Base-by-base conservation (phyloP, 768 basidiomycete species). In the Lentinula edodes region DNA sequence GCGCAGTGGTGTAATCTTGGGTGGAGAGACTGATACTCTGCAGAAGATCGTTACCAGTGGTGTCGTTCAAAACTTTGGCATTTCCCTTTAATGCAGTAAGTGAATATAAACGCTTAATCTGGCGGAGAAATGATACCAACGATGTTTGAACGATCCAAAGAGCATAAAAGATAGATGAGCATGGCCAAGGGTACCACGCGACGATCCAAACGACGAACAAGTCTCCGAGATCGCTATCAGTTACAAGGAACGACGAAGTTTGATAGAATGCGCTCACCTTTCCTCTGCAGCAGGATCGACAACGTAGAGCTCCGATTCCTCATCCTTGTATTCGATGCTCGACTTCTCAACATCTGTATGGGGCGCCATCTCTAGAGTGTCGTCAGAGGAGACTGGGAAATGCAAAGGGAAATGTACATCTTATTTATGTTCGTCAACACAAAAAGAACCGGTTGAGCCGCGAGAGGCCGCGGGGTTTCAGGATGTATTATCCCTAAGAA, bases 91-190 rank as follows among this genome's bases (percentile, higher is more conserved):
- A 23, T 13, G 42, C n/a, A 28, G 34, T 5, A 35, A 51, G 65
- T 70, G 58, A 12, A 43, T 5, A 48, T 39, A 53, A 13, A 34
- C 7, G 28, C 45, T 34, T 3, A 2, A 42, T 0, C 13, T 9
- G 6, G 28, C 12, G 6, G 9, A 23, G n/a, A 5, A 3, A n/a
- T 35, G 43, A 23, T 10, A 60, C 58, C 28, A 4, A 51, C 64
- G 46, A 70, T 65, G 57, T 71, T 71, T 10, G 67, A 66, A 13
- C 72, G 62, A 55, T 73, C 71, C 28, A 74, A 62, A 55, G 64
- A 72, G 51, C 71, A 74, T 1, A 78, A 72, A 7, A 78, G 67
- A 62, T 78, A 80, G 15, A 79, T 72, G 46, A 74, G 62, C 57
- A 73, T 72, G 8, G 74, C 65, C 41, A 72, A 64, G 9, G 77